A percentile compares a stretch with the other conserved stretches of the same genome.
Conservation (phyloP, 1,139 yeast species). For the Candida sanyaensis region DNA sequence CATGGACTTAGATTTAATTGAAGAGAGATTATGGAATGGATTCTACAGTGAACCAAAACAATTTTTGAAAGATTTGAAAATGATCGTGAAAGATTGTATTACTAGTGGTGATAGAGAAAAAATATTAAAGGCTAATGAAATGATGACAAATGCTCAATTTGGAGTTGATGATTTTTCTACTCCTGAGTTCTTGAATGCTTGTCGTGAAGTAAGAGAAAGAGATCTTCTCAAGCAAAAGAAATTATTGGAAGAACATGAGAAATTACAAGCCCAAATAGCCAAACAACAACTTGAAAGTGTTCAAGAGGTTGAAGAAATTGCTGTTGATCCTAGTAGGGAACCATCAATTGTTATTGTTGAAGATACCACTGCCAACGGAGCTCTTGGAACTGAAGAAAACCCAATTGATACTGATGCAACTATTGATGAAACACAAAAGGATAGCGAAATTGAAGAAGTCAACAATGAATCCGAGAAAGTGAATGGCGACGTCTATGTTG, state of each 20-base stretch:
- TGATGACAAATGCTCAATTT: slow-evolving; percentile 95
- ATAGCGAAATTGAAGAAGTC: not conserved
- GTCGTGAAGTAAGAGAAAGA: slow-evolving; percentile 71
- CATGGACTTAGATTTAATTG: slow-evolving; percentile 92
- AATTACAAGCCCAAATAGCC: slow-evolving; percentile 27
- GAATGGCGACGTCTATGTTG: no score
- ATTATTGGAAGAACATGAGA: slow-evolving; percentile 41
- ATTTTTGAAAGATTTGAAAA: slow-evolving; percentile 77
- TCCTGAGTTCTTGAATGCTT: slow-evolving; percentile 72
- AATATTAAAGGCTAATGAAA: slow-evolving; percentile 85
- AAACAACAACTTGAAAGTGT: slow-evolving; percentile 17
- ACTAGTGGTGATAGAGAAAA: slow-evolving; percentile 83
- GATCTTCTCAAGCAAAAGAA: slow-evolving; percentile 59
- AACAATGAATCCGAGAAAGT: not conserved
- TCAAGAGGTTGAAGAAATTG: not conserved
- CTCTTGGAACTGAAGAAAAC: not conserved
- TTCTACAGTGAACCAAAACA: slow-evolving; percentile 92
- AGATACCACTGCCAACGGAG: not conserved
- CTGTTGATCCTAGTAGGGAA: not conserved
- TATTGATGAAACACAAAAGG: not conserved
- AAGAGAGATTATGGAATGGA: slow-evolving; percentile 96
- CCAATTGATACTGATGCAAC: not conserved
- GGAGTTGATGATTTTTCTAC: slow-evolving; percentile 87
- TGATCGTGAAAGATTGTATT: slow-evolving; percentile 79
- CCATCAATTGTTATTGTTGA: not conserved